Percentiles rank a stretch among this genome's conserved stretches.
Evolutionary conservation across 2,329 filamentous ascomycete species (phyloP).

Genomic region (Phaeosphaeria sp.): DNA sequence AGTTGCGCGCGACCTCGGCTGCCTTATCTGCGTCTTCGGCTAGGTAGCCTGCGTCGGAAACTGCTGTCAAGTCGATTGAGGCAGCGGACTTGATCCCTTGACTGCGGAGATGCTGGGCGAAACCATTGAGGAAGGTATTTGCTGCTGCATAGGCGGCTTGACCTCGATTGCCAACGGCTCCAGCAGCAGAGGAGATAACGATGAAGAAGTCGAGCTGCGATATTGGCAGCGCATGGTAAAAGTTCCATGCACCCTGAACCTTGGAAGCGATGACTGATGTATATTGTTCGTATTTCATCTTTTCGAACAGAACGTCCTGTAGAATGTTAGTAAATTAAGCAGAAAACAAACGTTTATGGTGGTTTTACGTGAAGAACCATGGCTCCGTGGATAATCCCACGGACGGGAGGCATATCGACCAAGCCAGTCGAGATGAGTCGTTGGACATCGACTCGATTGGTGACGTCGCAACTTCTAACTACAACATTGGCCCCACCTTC

Average conservation of each 20-base stretch:
- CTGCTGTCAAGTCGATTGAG: slow-evolving; percentile 33
- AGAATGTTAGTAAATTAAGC: not conserved
- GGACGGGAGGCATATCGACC: slow-evolving; percentile 25
- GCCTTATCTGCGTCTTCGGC: slow-evolving; percentile 30
- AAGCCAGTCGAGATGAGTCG: slow-evolving; percentile 12
- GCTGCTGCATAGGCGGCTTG: slow-evolving; percentile 34
- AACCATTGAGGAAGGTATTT: slow-evolving; percentile 39
- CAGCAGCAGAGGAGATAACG: slow-evolving; percentile 38
- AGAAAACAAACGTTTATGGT: not conserved
- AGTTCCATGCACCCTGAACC: slow-evolving; percentile 28
- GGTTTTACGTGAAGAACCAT: slow-evolving; percentile 30
- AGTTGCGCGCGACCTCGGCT: slow-evolving; percentile 30
- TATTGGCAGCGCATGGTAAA: slow-evolving; percentile 15
- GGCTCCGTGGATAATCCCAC: slow-evolving; percentile 32
- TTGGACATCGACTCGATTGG: slow-evolving; percentile 18
- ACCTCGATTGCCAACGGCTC: slow-evolving; percentile 24
- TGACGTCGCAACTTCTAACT: slow-evolving; percentile 23
- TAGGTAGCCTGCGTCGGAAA: slow-evolving; percentile 34
- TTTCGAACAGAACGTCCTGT: slow-evolving; percentile 28
- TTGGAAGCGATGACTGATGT: slow-evolving; percentile 24
- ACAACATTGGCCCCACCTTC: slow-evolving; percentile 16
- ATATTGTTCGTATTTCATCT: slow-evolving; percentile 26
- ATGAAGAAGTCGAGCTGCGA: slow-evolving; percentile 48
- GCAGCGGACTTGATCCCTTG: slow-evolving; percentile 22
- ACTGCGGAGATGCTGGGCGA: slow-evolving; percentile 25